Base-by-base conservation (phyloP, 345 rosid species). In the Noccaea caerulescens region DNA sequence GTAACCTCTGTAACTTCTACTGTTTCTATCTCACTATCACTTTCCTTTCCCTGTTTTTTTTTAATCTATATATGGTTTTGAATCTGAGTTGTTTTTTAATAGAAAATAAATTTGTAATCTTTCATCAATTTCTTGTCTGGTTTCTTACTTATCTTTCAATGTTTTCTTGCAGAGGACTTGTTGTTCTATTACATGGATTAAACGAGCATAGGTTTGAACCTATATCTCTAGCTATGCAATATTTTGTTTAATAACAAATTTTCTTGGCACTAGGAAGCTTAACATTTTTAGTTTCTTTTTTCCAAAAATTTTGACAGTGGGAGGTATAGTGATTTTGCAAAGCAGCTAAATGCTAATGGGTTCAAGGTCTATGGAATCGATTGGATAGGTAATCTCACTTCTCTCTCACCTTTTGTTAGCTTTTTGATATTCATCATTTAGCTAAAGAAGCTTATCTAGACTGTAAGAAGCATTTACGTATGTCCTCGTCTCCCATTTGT, bases 281-380 rank as follows among this genome's bases (percentile, higher is more conserved):
- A 41, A 63, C 46, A 46, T 56, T 27, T 27, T 27, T 41, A 8
- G 14, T 11, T 41, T 63, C 4, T 1, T 27, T 12, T 14, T 49
- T 14, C 8, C 43, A 10, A 63, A 27, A 12, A 1, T 7, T 10
- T 49, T 23, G 34, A 68, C 82, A 94, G 99, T 81, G 93, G 90
- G 8, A 84, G 99, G 79, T 94, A 94, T 77, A 83, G 72, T 77
- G 84, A 76, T 69, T 89, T 94, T 68, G 98, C 98, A 64, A 89
- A 91, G 87, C 84, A 83, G 73, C 83, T 94, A 30, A 91, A 87
- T 52, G 85, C 87, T 12, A 79, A 83, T 71, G 90, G 95, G 53
- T 89, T 89, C 88, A 91, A 88, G 75, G 97, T 94, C 70, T 89
- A 83, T 72, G 97, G 89, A 57, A 84, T 94, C 80, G 99, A 94